phyloP scores from a whole-genome alignment of 805 yeast species.

The Teunomyces stri region DNA sequence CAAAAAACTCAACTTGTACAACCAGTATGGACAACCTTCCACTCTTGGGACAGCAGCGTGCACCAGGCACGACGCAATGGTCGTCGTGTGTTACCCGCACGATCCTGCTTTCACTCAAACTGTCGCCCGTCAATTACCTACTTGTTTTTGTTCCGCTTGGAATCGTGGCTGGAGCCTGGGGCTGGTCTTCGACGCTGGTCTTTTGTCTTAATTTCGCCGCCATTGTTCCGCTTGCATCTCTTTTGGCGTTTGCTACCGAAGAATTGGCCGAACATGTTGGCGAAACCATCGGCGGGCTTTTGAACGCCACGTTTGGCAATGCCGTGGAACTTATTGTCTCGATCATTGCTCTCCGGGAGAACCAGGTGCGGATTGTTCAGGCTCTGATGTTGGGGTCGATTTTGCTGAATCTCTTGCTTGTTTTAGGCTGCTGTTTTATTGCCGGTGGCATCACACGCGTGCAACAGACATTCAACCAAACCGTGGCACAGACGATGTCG shows the following conservation, averaged over 20 bases:
- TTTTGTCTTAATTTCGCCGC: constrained; percentile 83
- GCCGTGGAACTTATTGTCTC: constrained; percentile 97
- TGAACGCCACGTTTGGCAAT: constrained; percentile 96
- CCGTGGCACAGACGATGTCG: constrained; percentile 97
- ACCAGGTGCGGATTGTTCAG: constrained; percentile 91
- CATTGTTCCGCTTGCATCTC: constrained; percentile 87
- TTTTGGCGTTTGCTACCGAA: constrained; percentile 90
- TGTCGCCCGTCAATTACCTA: constrained; percentile 74
- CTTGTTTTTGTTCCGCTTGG: constrained; percentile 90
- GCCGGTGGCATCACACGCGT: constrained; percentile 87
- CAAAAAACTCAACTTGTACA: not conserved
- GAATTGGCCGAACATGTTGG: constrained; percentile 86
- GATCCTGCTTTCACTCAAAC: constrained; percentile 31
- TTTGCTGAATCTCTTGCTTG: constrained; percentile 81
- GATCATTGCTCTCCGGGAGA: constrained; percentile 78
- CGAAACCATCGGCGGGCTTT: constrained; percentile 86
- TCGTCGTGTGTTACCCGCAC: constrained; percentile 13
- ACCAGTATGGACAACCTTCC: not conserved
- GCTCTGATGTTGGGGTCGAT: constrained; percentile 97
- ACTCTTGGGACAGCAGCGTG: not conserved
- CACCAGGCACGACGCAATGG: not conserved
- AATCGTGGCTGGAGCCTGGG: constrained; percentile 61
- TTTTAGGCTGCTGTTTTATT: constrained; percentile 91
- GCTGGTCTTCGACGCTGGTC: constrained; percentile 51
- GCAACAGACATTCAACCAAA: constrained; percentile 88